A percentile compares a stretch with the other conserved stretches of the same genome.
phyloP scores from a whole-genome alignment of 1,284 basidiomycete species.

The Naganishia liquefaciens region DNA sequence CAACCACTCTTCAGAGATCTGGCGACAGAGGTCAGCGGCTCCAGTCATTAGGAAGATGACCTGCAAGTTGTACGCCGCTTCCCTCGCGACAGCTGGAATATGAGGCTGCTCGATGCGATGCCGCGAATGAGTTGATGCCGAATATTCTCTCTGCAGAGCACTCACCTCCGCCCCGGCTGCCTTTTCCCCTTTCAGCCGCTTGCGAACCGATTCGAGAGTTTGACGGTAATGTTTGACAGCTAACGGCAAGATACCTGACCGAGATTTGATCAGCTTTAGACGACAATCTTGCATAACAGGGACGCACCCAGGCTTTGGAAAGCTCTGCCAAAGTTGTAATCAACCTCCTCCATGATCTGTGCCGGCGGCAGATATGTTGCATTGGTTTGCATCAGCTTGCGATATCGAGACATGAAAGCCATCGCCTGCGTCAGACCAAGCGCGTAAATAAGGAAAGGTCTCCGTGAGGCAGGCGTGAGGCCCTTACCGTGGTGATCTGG shows the following conservation, averaged over 20 bases:
- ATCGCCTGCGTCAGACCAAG: conserved; percentile 62
- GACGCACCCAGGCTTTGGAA: conserved; percentile 83
- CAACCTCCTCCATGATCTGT: conserved; percentile 64
- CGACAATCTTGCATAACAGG: background rate
- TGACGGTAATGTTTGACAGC: conserved; percentile 80
- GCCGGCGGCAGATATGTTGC: conserved; percentile 54
- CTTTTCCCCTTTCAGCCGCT: conserved; percentile 41
- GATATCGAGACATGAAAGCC: conserved; percentile 77
- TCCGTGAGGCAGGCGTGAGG: background rate
- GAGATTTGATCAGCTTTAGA: background rate
- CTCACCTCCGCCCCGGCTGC: conserved; percentile 32
- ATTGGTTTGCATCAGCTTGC: conserved; percentile 58
- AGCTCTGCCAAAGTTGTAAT: conserved; percentile 86
- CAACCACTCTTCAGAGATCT: conserved; percentile 31
- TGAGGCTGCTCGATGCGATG: conserved; percentile 49
- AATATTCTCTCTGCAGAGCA: conserved; percentile 38
- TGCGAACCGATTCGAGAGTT: conserved; percentile 66
- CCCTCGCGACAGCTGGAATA: conserved; percentile 59
- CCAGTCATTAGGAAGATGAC: conserved; percentile 60
- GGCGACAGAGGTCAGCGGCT: conserved; percentile 12
- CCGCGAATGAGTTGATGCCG: conserved; percentile 32
- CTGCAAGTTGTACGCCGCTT: conserved; percentile 85
- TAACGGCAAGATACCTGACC: conserved; percentile 70
- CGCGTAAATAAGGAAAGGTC: conserved; percentile 7
- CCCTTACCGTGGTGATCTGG: conserved; percentile 67